phyloP scores from a whole-genome alignment of 352 stramenopile genomes.

The Globisporangium rhizosaccharum region DNA sequence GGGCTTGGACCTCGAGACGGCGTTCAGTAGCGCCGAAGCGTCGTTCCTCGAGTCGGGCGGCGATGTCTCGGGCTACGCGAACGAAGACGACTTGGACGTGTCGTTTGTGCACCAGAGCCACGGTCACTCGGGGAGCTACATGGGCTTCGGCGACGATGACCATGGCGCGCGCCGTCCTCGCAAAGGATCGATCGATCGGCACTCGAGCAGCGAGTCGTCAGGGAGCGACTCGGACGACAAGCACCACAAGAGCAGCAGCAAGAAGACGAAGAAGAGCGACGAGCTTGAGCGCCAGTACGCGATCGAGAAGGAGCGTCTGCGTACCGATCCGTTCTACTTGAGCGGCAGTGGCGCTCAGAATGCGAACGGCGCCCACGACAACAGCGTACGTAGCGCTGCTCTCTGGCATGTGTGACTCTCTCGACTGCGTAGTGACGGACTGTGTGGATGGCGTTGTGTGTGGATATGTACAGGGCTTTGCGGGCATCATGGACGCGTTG shows the following conservation, averaged over 20 bases:
- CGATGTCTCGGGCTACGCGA: conserved; percentile 50
- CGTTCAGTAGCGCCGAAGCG: conserved; percentile 49
- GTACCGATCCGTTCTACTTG: conserved; percentile 81
- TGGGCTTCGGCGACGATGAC: conserved; percentile 17
- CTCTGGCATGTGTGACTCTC: not conserved
- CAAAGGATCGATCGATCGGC: conserved; percentile 24
- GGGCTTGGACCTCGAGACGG: conserved; percentile 62
- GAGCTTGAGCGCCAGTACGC: conserved; percentile 35
- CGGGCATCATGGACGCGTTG: conserved; percentile 77
- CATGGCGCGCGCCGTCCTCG: conserved; percentile 15
- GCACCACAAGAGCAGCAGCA: too few relatives aligned
- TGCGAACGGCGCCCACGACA: conserved; percentile 16
- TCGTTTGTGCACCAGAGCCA: conserved; percentile 60
- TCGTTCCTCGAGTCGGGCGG: conserved; percentile 75
- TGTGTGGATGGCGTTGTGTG: conserved; percentile 11
- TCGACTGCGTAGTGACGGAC: not conserved
- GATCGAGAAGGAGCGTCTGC: conserved; percentile 57
- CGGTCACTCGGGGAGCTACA: conserved; percentile 10
- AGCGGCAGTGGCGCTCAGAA: conserved; percentile 38
- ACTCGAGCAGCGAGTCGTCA: not conserved
- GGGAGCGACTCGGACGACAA: conserved; percentile 33
- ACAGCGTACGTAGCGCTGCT: conserved; percentile 25
- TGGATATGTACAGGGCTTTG: conserved; percentile 42
- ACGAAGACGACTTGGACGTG: conserved; percentile 76
- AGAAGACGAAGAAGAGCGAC: conserved; percentile 2